Evolutionary conservation across 2,329 filamentous ascomycete genomes (phyloP), one percentile per base, ranked within the genome.

Genomic region (Pyrenophora teres): DNA sequence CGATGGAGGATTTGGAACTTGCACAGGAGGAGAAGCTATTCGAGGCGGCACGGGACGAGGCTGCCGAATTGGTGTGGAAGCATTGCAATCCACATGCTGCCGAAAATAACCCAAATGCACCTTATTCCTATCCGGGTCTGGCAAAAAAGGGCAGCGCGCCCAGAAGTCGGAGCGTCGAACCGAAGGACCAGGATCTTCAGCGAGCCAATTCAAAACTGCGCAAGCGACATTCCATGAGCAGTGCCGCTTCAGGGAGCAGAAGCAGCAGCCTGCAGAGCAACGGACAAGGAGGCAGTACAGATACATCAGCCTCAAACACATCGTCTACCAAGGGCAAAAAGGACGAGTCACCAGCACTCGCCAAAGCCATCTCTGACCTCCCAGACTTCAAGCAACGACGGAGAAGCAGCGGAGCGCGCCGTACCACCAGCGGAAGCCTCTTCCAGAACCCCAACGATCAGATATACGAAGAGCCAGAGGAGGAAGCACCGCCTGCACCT

Each of bases 391-490:
- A 60, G 36, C 61, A 67, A 9, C 59, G 78, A 19, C 79, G 83
- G 35, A 83, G 82, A 30, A 85, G 85, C 57, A 87, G 85, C 64
- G 87, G 85, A 62, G 79, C 84, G 64, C 87, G 83, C 72, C 82
- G 88, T 54, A 88, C 89, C 60, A 82, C 86, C 64, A 91, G 87
- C 68, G 87, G 86, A 60, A 83, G 80, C 46, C 82, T 86, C 1
- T 92, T 90, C 69, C 80, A 80, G 59, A 83, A 84, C 54, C 87
- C 87, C 1, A 84, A 87, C 30, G 88, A 92, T 68, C 86, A 90
- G 67, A 92, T 97, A 54, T 97, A 91, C 80, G 92, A 97, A 72
- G 93, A 97, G 69, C 89, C 90, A 1, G 85, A 89, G 65, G 79
- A 81, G 50, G 64, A 73, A 40, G 60, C 64, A 15, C 54, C 60